A percentile compares a stretch with the other conserved stretches of the same genome.
Evolutionary conservation across 352 stramenopile genomes (phyloP).

Genomic region (Phytophthora europaea): DNA sequence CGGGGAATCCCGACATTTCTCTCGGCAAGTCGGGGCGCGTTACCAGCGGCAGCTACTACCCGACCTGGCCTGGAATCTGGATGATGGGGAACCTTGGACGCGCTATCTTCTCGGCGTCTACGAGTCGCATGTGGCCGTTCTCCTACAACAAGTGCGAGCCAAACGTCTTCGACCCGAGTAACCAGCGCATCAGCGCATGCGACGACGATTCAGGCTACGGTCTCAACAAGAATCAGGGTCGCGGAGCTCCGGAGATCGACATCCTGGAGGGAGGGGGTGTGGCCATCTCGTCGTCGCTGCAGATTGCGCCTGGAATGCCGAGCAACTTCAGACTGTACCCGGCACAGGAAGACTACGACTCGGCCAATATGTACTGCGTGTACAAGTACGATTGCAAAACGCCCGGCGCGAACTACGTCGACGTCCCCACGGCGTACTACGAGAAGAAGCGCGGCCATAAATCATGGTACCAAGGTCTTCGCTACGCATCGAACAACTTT

Average conservation of each 20-base stretch:
- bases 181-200: conserved; percentile 82
- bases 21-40: conserved; percentile 36
- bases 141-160: conserved; percentile 92
- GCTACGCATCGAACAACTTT: conserved; percentile 52
- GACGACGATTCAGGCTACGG: conserved; percentile 91
- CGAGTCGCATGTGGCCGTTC: conserved; percentile 95
- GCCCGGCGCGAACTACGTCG: conserved; percentile 28
- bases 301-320: conserved; percentile 85
- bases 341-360: conserved; percentile 33
- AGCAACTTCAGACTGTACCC: conserved; percentile 60
- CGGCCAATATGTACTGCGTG: conserved; percentile 47
- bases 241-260: conserved; percentile 95
- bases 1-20: conserved; percentile 56
- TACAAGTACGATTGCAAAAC: conserved; percentile 60
- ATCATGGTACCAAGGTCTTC: too few relatives aligned
- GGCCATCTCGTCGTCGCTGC: conserved; percentile 90
- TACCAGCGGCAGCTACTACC: conserved; percentile 66
- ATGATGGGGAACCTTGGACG: conserved; percentile 94
- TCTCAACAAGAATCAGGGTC: conserved; percentile 81
- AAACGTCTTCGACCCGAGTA: conserved; percentile 41
- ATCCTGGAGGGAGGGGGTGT: conserved; percentile 90
- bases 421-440: too few relatives aligned
- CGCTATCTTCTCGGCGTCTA: conserved; percentile 93
- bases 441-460: too few relatives aligned
- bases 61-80: conserved; percentile 95